A percentile compares a stretch with the other conserved stretches of the same genome.
Evolutionary conservation across 176 grass and related monocot genomes (phyloP).

Genomic region (Tillandsia leiboldiana): DNA sequence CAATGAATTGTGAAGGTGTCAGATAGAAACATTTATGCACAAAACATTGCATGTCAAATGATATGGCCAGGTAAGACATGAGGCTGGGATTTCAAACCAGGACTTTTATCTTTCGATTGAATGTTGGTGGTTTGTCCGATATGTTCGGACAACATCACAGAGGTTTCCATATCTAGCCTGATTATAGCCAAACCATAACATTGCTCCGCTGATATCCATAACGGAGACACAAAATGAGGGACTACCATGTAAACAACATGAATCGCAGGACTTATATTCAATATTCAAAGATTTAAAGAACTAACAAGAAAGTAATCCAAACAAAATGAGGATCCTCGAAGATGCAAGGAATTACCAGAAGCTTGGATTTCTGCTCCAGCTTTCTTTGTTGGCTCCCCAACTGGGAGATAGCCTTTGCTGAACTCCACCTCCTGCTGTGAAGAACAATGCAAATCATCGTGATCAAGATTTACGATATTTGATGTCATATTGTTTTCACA

Average conservation of each 20-base stretch:
- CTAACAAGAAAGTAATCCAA: background rate
- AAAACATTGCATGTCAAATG: background rate
- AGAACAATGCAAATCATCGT: conserved; percentile 24
- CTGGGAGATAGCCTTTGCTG: conserved; percentile 51
- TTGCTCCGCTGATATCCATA: no score
- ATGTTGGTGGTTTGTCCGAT: no score
- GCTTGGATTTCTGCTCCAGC: conserved; percentile 67
- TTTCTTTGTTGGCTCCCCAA: conserved; percentile 64
- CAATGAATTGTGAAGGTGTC: background rate
- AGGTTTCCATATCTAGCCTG: no score
- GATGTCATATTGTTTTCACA: background rate
- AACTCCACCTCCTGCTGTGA: conserved; percentile 56
- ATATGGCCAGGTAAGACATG: no score
- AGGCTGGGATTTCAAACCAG: no score
- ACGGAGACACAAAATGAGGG: no score
- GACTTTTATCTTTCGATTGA: no score
- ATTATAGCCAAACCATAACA: no score
- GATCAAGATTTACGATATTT: background rate
- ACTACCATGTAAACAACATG: no score
- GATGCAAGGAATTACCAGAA: conserved; percentile 53
- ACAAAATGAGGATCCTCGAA: background rate
- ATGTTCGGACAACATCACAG: no score
- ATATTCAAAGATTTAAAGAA: background rate
- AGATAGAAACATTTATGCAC: conserved; percentile 4
- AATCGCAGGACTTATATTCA: background rate